A percentile compares a stretch with the other conserved stretches of the same genome.
Evolutionary conservation across 805 yeast species (phyloP).

Genomic region (Yamadazyma endophytica): DNA sequence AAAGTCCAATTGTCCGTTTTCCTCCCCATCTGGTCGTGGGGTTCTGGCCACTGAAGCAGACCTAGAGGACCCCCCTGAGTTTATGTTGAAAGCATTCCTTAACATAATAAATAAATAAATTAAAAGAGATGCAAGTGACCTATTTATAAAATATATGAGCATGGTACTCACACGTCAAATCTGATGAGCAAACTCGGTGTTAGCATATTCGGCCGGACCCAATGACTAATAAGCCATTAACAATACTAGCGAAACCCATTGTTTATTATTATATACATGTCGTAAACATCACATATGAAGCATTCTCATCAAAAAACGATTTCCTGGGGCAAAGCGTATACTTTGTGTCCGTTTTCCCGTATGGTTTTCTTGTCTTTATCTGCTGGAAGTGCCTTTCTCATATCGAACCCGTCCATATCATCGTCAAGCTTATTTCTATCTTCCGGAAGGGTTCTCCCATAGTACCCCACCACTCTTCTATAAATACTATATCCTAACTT

Average conservation of each 20-base stretch:
- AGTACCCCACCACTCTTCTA: slow-evolving; percentile 86
- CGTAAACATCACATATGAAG: neutral
- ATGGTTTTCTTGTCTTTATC: slow-evolving; percentile 53
- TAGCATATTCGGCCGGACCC: too few relatives aligned
- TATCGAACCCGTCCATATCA: slow-evolving; percentile 81
- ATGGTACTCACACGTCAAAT: too few relatives aligned
- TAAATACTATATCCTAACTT: slow-evolving; percentile 81
- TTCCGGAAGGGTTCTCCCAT: slow-evolving; percentile 52
- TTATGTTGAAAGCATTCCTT: too few relatives aligned
- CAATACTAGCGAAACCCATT: neutral
- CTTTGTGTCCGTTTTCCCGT: slow-evolving; percentile 56
- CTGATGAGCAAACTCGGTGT: too few relatives aligned
- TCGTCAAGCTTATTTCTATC: slow-evolving; percentile 53
- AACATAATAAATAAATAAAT: too few relatives aligned
- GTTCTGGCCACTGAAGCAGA: slow-evolving; percentile 31
- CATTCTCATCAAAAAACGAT: slow-evolving; percentile 55
- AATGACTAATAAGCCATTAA: too few relatives aligned
- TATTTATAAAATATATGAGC: too few relatives aligned
- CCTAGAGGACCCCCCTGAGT: slow-evolving; percentile 29
- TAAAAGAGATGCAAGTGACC: too few relatives aligned
- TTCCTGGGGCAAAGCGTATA: slow-evolving; percentile 63
- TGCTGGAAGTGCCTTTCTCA: slow-evolving; percentile 63
- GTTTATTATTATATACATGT: neutral
- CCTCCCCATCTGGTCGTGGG: slow-evolving; percentile 32
- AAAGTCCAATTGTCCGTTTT: slow-evolving; percentile 31